These are phyloP conservation scores for Lumnitzera littorea DNA, from an alignment of 345 rosid species.

Conservation along the genomic window DNA sequence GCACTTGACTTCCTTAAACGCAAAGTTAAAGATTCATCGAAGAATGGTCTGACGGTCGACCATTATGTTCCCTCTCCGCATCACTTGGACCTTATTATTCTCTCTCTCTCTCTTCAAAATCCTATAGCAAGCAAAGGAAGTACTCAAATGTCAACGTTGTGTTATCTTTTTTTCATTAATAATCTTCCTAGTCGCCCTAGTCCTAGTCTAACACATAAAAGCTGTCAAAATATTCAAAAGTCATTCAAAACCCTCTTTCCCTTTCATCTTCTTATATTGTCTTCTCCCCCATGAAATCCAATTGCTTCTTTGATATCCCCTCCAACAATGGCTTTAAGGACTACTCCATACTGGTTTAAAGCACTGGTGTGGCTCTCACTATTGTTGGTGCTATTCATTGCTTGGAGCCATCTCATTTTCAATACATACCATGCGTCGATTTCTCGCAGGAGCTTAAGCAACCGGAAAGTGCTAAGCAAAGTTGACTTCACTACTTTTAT, in stretches of 20 bases:
- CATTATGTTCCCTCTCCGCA: conserved; percentile 14
- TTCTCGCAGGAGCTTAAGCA: too few species aligned
- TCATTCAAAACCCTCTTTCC: too few species aligned
- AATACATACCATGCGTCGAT: too few species aligned
- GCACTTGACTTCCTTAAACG: conserved; percentile 5
- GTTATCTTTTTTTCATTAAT: neutral
- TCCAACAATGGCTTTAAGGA: conserved; percentile 5
- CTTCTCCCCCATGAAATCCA: too few species aligned
- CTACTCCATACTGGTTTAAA: neutral
- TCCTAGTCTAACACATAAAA: neutral
- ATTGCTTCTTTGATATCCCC: neutral
- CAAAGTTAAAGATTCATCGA: conserved; percentile 6
- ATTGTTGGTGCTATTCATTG: too few species aligned
- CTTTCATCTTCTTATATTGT: too few species aligned
- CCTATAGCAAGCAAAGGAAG: too few species aligned
- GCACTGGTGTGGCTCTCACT: too few species aligned
- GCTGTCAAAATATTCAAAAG: neutral
- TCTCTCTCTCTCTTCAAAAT: neutral
- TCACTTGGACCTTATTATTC: conserved; percentile 12
- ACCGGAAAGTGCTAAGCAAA: too few species aligned
- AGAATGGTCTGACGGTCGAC: conserved; percentile 4
- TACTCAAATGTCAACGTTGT: neutral
- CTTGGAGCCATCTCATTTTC: too few species aligned
- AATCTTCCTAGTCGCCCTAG: neutral
- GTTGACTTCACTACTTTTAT: too few species aligned